Base-by-base conservation (phyloP, 1,139 yeast genomes). In the Saccharomyces pastorianus region DNA sequence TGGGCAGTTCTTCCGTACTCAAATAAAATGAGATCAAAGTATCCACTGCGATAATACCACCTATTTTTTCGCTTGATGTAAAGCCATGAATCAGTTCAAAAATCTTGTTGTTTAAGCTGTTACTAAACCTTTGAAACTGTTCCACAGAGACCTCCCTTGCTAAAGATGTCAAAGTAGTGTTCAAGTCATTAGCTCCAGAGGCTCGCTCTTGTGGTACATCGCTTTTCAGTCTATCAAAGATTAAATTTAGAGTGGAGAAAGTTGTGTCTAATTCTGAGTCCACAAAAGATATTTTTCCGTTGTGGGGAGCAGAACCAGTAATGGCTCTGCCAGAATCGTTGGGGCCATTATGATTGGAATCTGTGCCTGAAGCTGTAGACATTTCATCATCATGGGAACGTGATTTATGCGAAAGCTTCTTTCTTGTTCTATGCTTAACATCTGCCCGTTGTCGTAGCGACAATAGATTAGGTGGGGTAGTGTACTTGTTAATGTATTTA, bases 21-120 rank as follows among this genome's bases (percentile, higher is more conserved):
- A 80, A 77, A 65, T 88, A 93, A 64, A 85, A 85, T 59, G 85
- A 90, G 54, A 93, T 88, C 59, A 93, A 77, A 13, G 95, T 83
- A 70, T 89, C 95, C 56, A 93, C 85, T 7, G 97, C 98, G 14
- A 89, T 81, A 44, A 91, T 85, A 41, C 97, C 98, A 9, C 98
- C 98, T 46, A 91, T 77, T 59, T 88, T 84, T 59, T 86, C 90
- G 32, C 78, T 72, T 1, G 84, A 73, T 61, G 86, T 93, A 11
- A 83, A 80, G 9, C 93, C 83, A 62, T 89, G 90, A 51, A 90
- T 80, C 53, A 90, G 76, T 66, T 88, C 96, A 69, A 89, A 91
- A 29, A 93, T 88, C 58, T 87, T 82, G 66, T 89, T 88, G 73
- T 91, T 90, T 59, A 93, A 85, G 58, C 86, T 95, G 67, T 87